These are phyloP conservation scores for Geotrichum cucujoidarum DNA, from an alignment of 1,139 yeast genomes.

Conservation along the genomic window DNA sequence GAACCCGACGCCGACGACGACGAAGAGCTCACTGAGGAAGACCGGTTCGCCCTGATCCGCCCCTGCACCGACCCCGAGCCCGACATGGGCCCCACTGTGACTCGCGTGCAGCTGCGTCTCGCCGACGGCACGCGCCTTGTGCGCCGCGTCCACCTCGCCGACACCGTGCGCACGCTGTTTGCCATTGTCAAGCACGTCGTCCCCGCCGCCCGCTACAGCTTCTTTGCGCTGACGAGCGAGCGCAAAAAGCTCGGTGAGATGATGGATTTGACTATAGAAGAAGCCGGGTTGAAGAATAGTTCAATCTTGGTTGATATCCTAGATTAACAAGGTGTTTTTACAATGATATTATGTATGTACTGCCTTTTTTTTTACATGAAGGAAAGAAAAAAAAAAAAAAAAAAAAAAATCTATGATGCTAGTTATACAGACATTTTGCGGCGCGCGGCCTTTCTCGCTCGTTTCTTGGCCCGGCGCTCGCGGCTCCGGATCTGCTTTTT, in stretches of 20 bases:
- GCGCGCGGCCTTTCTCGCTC: conserved; percentile 12
- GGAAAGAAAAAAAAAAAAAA: neutral
- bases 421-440: conserved; percentile 11
- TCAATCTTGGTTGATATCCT: conserved; percentile 65
- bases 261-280: conserved; percentile 55
- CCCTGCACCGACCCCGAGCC: conserved; percentile 60
- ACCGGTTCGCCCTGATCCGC: conserved; percentile 42
- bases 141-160: conserved; percentile 57
- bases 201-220: conserved; percentile 45
- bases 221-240: conserved; percentile 57
- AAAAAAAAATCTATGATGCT: neutral
- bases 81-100: conserved; percentile 47
- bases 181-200: conserved; percentile 52
- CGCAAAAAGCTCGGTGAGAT: conserved; percentile 61
- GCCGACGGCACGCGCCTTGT: conserved; percentile 81
- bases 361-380: neutral
- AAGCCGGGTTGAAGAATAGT: conserved; percentile 76
- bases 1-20: neutral
- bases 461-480: conserved; percentile 14
- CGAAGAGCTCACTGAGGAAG: conserved; percentile 28
- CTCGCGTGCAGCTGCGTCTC: conserved; percentile 79
- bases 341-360: neutral
- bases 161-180: conserved; percentile 55
- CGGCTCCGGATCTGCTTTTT: conserved; percentile 10
- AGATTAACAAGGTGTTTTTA: conserved; percentile 22